Base-by-base conservation (phyloP, 176 grass and related monocot genomes). In the Aegilops longissima region DNA sequence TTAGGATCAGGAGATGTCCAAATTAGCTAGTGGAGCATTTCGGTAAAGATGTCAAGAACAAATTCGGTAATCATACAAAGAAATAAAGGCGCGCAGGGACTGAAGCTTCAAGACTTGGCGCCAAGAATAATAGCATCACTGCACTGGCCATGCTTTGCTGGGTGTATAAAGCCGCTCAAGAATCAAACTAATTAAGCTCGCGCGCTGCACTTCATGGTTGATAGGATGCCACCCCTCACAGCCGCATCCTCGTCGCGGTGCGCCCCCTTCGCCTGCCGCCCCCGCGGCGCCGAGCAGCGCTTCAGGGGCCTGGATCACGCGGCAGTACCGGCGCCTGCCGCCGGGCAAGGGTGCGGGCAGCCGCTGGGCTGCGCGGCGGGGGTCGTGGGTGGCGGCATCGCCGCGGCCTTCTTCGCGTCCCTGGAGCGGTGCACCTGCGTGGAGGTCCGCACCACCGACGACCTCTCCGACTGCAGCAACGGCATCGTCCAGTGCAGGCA, bases 321-420 rank as follows among this genome's bases (percentile, higher is more conserved):
- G 23, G 16, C 73, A 7, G 79, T 21, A 8, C 71, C 42, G 42
- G 8, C 1, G 42, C 39, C 39, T 40, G 39, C 49, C 45, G 49
- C 35, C 34, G 20, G 72, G 2, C 70, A 45, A 18, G 76, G 42
- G 80, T 86, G 69, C 85, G 87, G 31, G 20, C 70, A 59, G 65
- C 87, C 73, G 39, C 77, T 88, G 78, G 88, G 73, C 84, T 79
- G n/a, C 82, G 84, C 79, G 4, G 89, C 54, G 2, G 84, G 67
- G 54, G 12, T 8, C 8, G 12, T 87, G 4, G 54, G 88, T 31
- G 73, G 72, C 65, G 88, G 88, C 54, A 83, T 90, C 79, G 63
- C 80, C 18, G 47, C 25, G 33, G 80, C 44, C 23, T 90, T 87
- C 89, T 87, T 90, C 45, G 6, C 17, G 34, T 90, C 89, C 5